Conservation (phyloP, 257 asterid species). For the Thymus quinquecostatus region DNA sequence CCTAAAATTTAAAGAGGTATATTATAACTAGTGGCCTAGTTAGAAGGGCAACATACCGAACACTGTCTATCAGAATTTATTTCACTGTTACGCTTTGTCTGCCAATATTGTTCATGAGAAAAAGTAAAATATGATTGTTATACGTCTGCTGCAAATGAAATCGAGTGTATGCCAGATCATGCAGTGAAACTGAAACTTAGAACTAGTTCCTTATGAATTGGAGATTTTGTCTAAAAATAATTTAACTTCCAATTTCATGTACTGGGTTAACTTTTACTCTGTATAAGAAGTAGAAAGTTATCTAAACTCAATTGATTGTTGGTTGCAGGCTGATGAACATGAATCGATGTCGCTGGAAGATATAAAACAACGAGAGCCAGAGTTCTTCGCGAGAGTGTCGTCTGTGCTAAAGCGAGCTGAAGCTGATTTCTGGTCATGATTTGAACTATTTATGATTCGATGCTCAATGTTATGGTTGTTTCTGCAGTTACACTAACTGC, state of each 20-base stretch:
- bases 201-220: slow-evolving; percentile 1
- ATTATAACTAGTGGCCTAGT: not conserved
- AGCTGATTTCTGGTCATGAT: slow-evolving; percentile 61
- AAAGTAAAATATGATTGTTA: not conserved
- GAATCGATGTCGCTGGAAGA: slow-evolving; percentile 81
- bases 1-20: slow-evolving; percentile 86
- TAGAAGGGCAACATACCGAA: not conserved
- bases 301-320: too few species aligned
- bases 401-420: slow-evolving; percentile 85
- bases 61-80: not conserved
- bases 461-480: not conserved
- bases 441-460: not conserved
- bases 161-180: not conserved
- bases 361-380: slow-evolving; percentile 72
- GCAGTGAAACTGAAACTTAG: not conserved
- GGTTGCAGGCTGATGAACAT: slow-evolving; percentile 82
- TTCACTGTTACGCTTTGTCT: not conserved
- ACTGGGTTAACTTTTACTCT: slow-evolving; percentile 1
- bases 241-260: not conserved
- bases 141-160: not conserved
- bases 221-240: not conserved
- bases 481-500: too few species aligned
- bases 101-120: not conserved
- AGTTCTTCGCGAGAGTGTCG: slow-evolving; percentile 64
- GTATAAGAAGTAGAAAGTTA: not conserved